Evolutionary conservation across 495 filamentous ascomycete species (phyloP), one percentile per base, ranked within the genome.

Genomic region (Aspergillus sparsus): DNA sequence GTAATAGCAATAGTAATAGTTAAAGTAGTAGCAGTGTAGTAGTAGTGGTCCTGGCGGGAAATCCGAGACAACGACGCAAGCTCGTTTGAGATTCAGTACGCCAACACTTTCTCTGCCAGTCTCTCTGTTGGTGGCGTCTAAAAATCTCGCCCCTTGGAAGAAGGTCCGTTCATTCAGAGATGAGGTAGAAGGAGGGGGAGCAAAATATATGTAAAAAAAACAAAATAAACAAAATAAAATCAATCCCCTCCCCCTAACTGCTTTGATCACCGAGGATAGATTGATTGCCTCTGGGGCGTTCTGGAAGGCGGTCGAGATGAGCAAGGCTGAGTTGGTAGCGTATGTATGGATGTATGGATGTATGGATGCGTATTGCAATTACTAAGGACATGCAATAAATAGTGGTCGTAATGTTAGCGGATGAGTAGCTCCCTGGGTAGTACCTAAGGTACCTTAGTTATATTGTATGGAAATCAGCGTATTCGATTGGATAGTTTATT

Each of bases 221-320:
- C 47, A 27, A 49, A 55, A 11, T 13, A 18, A 27, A 36, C n/a
- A 41, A 18, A 50, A 54, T 53, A 58, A 21, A 58, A 35, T 46
- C 34, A 49, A 45, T 64, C 62, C 57, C 60, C 64, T 62, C 65
- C 55, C 65, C 65, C 57, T 63, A 62, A 62, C 55, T 41, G 50
- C 45, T 35, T 35, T 44, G 52, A 60, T 12, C 46, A 36, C 32
- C 32, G 54, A 58, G 42, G 55, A 58, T 32, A 37, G 60, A 65
- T 57, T 32, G 42, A 57, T 60, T 59, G 42, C 8, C 21, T 51
- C 51, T 55, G 50, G 35, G 37, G 61, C 61, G 52, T 68, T 66
- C 66, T 66, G 60, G 64, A 66, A 68, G 66, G 62, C 65, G 66
- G 65, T 66, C 68, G 56, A 49, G 27, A 51, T 34, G 49, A 11